These are phyloP conservation scores for Tricholoma matsutake DNA, from an alignment of 768 basidiomycete genomes.

Conservation along the genomic window DNA sequence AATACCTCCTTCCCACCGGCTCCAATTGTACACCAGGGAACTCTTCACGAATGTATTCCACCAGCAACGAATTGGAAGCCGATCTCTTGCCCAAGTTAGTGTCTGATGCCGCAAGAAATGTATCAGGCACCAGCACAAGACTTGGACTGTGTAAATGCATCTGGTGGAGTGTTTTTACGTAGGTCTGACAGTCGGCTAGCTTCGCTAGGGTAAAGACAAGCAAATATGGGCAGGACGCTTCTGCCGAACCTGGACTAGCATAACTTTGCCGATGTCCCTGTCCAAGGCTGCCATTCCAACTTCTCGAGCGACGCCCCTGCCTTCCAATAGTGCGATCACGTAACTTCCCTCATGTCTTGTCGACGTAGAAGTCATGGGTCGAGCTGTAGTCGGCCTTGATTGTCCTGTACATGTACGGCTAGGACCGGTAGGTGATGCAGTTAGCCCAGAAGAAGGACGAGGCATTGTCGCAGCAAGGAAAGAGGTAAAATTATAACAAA, in stretches of 20 bases:
- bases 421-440: background rate
- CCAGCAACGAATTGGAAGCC: constrained; percentile 54
- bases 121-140: constrained; percentile 79
- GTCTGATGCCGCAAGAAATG: constrained; percentile 63
- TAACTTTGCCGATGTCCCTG: constrained; percentile 68
- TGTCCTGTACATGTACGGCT: constrained; percentile 53
- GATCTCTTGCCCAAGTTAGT: constrained; percentile 44
- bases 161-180: constrained; percentile 84
- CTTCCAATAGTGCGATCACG: constrained; percentile 70
- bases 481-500: background rate
- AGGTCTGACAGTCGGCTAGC: constrained; percentile 86
- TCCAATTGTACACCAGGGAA: constrained; percentile 68
- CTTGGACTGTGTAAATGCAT: constrained; percentile 74
- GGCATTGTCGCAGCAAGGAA: background rate
- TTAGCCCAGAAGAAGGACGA: background rate
- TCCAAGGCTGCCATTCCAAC: constrained; percentile 89
- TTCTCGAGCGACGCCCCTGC: constrained; percentile 75
- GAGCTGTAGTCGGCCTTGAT: constrained; percentile 56
- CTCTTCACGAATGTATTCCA: constrained; percentile 71
- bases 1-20: constrained; percentile 73
- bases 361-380: constrained; percentile 66
- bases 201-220: constrained; percentile 23
- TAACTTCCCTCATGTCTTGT: constrained; percentile 57
- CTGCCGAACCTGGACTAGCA: constrained; percentile 62
- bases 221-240: background rate